Evolutionary conservation across 2,329 filamentous ascomycete genomes (phyloP).

Genomic region (Sclerotinia spermophila): DNA sequence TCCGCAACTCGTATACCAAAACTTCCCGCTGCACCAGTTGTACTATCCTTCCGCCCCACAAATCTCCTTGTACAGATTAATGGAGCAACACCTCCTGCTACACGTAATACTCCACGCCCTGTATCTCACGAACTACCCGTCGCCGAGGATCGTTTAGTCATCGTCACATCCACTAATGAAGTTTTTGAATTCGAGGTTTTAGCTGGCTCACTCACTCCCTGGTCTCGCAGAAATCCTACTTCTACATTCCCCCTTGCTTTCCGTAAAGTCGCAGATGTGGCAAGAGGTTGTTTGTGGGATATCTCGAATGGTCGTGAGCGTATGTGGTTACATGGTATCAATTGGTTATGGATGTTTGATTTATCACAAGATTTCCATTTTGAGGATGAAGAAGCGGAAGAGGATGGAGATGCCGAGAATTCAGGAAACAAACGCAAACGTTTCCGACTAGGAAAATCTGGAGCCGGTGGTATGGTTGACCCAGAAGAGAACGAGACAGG

Average conservation of each 20-base stretch:
- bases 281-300: slow-evolving; percentile 85
- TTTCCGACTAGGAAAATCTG: slow-evolving; percentile 38
- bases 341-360: slow-evolving; percentile 92
- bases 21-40: slow-evolving; percentile 59
- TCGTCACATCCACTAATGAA: slow-evolving; percentile 62
- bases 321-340: slow-evolving; percentile 82
- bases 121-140: slow-evolving; percentile 50
- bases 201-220: slow-evolving; percentile 73
- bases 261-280: slow-evolving; percentile 69
- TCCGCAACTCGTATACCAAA: slow-evolving; percentile 66
- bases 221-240: slow-evolving; percentile 82
- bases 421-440: slow-evolving; percentile 13
- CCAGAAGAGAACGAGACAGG: slow-evolving; percentile 22
- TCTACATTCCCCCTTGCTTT: slow-evolving; percentile 71
- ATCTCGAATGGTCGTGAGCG: slow-evolving; percentile 53
- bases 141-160: slow-evolving; percentile 51
- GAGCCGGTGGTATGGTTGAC: slow-evolving; percentile 52
- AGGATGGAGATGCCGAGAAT: slow-evolving; percentile 18
- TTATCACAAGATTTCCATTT: slow-evolving; percentile 58
- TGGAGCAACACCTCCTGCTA: slow-evolving; percentile 40
- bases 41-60: slow-evolving; percentile 63
- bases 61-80: slow-evolving; percentile 37
- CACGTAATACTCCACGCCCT: slow-evolving; percentile 33
- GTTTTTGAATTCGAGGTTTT: slow-evolving; percentile 76
- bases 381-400: slow-evolving; percentile 25